Evolutionary conservation across 257 asterid genomes (phyloP).

Genomic region (Capsicum rhomboideum): DNA sequence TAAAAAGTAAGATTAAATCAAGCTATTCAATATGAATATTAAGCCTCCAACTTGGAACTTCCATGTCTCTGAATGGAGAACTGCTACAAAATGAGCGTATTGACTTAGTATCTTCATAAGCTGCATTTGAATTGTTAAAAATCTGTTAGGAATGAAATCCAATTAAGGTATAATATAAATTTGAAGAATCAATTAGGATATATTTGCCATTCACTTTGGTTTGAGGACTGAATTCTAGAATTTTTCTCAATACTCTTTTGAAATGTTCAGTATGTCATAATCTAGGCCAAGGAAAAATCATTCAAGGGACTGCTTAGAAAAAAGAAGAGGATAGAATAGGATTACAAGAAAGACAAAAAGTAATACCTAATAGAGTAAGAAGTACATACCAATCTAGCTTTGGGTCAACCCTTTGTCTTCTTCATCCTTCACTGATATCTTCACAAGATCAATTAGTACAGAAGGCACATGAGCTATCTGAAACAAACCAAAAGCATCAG

Average conservation of each 20-base stretch:
- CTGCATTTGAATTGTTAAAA: neutral
- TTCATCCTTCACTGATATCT: neutral
- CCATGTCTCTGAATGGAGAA: too few relatives aligned
- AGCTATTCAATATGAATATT: too few relatives aligned
- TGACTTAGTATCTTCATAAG: neutral
- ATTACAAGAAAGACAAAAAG: neutral
- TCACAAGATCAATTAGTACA: constrained; percentile 25
- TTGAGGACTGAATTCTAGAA: neutral
- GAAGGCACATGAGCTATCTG: constrained; percentile 19
- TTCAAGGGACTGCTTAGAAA: neutral
- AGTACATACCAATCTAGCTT: neutral
- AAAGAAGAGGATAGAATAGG: neutral
- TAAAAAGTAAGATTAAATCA: too few relatives aligned
- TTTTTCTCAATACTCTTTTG: neutral
- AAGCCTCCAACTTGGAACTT: too few relatives aligned
- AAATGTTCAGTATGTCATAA: neutral
- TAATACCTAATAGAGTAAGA: neutral
- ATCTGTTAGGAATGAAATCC: neutral
- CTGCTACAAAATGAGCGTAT: too few relatives aligned
- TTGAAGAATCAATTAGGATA: neutral
- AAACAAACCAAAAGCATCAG: constrained; percentile 16
- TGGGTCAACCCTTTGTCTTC: neutral
- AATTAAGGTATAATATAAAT: neutral
- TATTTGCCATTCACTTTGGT: neutral
- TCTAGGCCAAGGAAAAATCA: neutral